These are phyloP conservation scores for Leccinum subgranulosum DNA, from an alignment of 768 basidiomycete genomes.

Conservation along the genomic window DNA sequence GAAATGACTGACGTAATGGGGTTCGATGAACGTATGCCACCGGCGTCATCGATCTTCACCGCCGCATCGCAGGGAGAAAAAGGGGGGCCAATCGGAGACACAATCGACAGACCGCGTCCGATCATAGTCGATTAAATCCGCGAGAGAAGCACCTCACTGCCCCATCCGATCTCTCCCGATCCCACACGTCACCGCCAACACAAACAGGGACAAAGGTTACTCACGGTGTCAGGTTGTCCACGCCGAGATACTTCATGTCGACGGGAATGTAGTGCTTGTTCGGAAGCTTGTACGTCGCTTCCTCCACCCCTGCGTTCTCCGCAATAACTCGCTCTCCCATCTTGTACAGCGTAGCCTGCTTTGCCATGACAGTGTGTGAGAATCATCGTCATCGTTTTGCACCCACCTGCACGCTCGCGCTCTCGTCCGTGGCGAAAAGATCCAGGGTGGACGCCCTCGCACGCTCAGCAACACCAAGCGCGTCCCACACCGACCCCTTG, in stretches of 20 bases:
- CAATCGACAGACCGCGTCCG: not conserved
- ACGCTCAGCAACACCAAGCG: slow-evolving; percentile 43
- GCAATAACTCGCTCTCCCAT: slow-evolving; percentile 74
- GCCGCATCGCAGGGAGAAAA: slow-evolving; percentile 7
- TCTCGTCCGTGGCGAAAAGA: slow-evolving; percentile 82
- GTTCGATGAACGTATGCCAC: slow-evolving; percentile 21
- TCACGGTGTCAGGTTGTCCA: slow-evolving; percentile 70
- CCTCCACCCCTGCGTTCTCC: slow-evolving; percentile 57
- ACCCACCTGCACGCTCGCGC: slow-evolving; percentile 86
- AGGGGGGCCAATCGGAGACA: slow-evolving; percentile 11
- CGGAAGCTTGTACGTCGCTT: slow-evolving; percentile 73
- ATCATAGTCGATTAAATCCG: not conserved
- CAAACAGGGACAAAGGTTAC: slow-evolving; percentile 19
- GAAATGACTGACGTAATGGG: slow-evolving; percentile 20
- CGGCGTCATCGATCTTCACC: slow-evolving; percentile 28
- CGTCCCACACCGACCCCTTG: slow-evolving; percentile 59
- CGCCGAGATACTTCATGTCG: slow-evolving; percentile 68
- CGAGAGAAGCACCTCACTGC: not conserved
- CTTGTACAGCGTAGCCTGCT: slow-evolving; percentile 86
- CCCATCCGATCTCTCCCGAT: slow-evolving; percentile 8
- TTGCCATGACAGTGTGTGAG: not conserved
- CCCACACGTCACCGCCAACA: slow-evolving; percentile 19
- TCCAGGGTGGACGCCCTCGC: slow-evolving; percentile 71
- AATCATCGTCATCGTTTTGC: accelerated
- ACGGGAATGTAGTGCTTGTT: slow-evolving; percentile 96